phyloP scores from a whole-genome alignment of 2,329 filamentous ascomycete species.

The Monosporascus cannonballus region DNA sequence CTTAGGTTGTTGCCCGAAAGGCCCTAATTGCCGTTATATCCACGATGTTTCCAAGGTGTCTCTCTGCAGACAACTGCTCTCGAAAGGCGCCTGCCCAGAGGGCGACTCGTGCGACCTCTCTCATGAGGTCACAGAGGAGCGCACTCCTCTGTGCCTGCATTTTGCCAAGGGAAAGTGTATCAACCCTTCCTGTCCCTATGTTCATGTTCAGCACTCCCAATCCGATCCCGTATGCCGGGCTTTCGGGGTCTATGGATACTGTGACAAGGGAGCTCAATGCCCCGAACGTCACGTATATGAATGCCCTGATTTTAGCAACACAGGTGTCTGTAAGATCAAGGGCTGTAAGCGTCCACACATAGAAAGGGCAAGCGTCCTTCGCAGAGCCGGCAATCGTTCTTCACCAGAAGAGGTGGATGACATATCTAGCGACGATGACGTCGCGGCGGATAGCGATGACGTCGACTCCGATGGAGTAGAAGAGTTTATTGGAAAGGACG shows the following conservation, averaged over 20 bases:
- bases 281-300: constrained; percentile 82
- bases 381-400: constrained; percentile 52
- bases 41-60: constrained; percentile 86
- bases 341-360: constrained; percentile 83
- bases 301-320: constrained; percentile 93
- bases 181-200: constrained; percentile 79
- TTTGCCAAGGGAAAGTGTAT: constrained; percentile 86
- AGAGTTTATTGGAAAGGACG: constrained; percentile 54
- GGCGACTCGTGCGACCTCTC: constrained; percentile 84
- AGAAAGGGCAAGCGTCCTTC: constrained; percentile 75
- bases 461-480: constrained; percentile 71
- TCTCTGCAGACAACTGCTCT: constrained; percentile 81
- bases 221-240: constrained; percentile 73
- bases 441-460: constrained; percentile 66
- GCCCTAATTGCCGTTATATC: constrained; percentile 69
- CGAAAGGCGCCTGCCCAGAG: constrained; percentile 69
- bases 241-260: constrained; percentile 86
- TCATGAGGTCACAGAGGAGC: constrained; percentile 76
- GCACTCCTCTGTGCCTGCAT: constrained; percentile 83
- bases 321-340: constrained; percentile 72
- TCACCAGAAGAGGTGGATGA: constrained; percentile 54
- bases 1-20: constrained; percentile 77
- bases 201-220: constrained; percentile 73
- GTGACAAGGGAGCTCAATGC: constrained; percentile 73
- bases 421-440: constrained; percentile 68